Conservation (phyloP, 176 grass and related monocot genomes). For the Dendrocalamus sinicus region DNA sequence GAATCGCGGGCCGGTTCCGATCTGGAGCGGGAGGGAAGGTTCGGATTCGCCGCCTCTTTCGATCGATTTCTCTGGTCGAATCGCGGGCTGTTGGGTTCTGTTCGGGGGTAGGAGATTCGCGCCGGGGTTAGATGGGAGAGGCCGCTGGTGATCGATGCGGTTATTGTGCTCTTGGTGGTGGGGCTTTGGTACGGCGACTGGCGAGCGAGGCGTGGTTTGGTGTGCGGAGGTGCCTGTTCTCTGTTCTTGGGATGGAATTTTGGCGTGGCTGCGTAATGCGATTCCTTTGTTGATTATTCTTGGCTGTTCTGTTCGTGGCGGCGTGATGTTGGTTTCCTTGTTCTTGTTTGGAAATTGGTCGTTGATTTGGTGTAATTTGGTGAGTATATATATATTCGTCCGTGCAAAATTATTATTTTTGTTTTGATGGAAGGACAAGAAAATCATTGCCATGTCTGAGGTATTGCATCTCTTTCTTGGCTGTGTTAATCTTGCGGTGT, state of each 20-base stretch:
- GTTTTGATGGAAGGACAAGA: no score
- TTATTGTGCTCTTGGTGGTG: neutral
- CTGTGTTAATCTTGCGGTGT: neutral
- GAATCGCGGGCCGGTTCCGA: neutral
- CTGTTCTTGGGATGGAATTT: neutral
- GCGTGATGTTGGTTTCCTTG: neutral
- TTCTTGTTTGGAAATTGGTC: neutral
- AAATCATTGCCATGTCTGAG: no score
- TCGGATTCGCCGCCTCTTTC: neutral
- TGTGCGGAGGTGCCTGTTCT: neutral
- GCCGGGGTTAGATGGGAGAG: neutral
- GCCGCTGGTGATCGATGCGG: neutral
- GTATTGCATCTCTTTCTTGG: neutral
- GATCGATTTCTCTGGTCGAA: neutral
- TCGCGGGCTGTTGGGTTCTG: neutral
- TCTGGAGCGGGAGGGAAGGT: neutral
- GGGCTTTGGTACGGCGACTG: neutral
- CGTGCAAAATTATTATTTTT: no score
- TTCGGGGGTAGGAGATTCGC: neutral
- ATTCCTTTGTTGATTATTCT: neutral
- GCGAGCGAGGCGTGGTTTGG: neutral
- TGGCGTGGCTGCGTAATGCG: neutral
- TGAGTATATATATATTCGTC: neutral
- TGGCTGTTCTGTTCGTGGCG: neutral
- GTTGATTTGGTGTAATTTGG: neutral